Evolutionary conservation across 352 stramenopile species (phyloP).

Genomic region (Pythium rishiriense): DNA sequence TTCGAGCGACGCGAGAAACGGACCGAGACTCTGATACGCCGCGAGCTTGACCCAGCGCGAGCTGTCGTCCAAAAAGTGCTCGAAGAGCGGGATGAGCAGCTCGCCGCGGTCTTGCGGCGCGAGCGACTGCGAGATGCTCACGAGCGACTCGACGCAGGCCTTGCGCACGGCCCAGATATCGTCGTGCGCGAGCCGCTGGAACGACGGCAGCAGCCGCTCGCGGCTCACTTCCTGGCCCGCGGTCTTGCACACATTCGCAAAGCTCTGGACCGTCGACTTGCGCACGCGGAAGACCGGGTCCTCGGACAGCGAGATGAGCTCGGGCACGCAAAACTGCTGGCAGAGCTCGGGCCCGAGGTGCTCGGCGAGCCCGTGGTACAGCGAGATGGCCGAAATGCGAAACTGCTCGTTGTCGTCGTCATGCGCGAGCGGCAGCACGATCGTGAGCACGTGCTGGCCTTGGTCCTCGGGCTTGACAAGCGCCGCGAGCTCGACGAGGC

Average conservation of each 20-base stretch:
- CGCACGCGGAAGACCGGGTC: constrained; percentile 94
- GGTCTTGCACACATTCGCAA: constrained; percentile 88
- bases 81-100: constrained; percentile 88
- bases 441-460: constrained; percentile 89
- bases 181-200: constrained; percentile 89
- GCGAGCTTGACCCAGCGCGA: constrained; percentile 94
- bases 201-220: constrained; percentile 89
- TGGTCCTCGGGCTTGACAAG: constrained; percentile 90
- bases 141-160: constrained; percentile 90
- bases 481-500: constrained; percentile 83
- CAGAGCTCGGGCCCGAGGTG: constrained; percentile 89
- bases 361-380: constrained; percentile 92
- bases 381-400: constrained; percentile 89
- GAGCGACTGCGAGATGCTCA: constrained; percentile 85
- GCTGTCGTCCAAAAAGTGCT: constrained; percentile 85
- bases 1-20: constrained; percentile 83
- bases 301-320: constrained; percentile 90
- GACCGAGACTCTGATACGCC: constrained; percentile 90
- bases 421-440: constrained; percentile 91
- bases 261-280: constrained; percentile 90
- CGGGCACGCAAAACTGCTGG: constrained; percentile 92
- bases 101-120: constrained; percentile 67
- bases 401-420: constrained; percentile 93
- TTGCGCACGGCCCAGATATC: constrained; percentile 95
- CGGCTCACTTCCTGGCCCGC: constrained; percentile 72